Evolutionary conservation across 2,329 filamentous ascomycete genomes (phyloP).

Genomic region (Dryadomyces sulphureus): DNA sequence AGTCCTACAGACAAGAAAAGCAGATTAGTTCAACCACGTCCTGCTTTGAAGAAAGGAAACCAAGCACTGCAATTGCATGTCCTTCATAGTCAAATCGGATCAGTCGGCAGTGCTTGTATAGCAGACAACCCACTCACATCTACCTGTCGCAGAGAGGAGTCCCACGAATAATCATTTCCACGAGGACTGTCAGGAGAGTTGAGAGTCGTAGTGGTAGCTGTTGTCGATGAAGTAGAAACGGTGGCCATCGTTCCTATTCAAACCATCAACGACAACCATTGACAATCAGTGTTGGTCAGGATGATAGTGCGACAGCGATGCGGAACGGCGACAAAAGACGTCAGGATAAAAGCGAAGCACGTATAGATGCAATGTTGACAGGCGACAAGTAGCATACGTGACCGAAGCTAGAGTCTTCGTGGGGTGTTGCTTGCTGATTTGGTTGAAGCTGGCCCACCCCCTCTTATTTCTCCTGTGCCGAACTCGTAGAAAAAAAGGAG

Average conservation of each 20-base stretch:
- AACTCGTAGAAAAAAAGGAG: neutral
- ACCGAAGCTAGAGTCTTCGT: neutral
- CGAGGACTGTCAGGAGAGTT: constrained; percentile 34
- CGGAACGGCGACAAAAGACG: neutral
- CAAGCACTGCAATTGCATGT: neutral
- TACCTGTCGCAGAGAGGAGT: constrained; percentile 2
- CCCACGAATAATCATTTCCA: constrained; percentile 24
- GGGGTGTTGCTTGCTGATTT: too few relatives aligned
- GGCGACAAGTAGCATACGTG: neutral
- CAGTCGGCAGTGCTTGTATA: too few relatives aligned
- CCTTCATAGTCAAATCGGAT: neutral
- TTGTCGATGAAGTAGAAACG: constrained; percentile 30
- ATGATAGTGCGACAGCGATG: neutral
- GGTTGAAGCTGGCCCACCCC: neutral
- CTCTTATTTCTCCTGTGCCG: neutral
- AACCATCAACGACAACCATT: constrained; percentile 2
- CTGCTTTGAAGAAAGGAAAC: neutral
- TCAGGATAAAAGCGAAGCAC: neutral
- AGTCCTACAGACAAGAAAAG: neutral
- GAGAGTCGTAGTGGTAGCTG: constrained; percentile 21
- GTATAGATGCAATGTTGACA: neutral
- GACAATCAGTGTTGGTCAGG: neutral
- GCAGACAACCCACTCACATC: constrained; percentile 10
- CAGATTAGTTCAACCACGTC: neutral
- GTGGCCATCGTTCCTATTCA: constrained; percentile 29